These are phyloP conservation scores for Malassezia psittaci DNA, from an alignment of 1,284 basidiomycete genomes.

Conservation along the genomic window DNA sequence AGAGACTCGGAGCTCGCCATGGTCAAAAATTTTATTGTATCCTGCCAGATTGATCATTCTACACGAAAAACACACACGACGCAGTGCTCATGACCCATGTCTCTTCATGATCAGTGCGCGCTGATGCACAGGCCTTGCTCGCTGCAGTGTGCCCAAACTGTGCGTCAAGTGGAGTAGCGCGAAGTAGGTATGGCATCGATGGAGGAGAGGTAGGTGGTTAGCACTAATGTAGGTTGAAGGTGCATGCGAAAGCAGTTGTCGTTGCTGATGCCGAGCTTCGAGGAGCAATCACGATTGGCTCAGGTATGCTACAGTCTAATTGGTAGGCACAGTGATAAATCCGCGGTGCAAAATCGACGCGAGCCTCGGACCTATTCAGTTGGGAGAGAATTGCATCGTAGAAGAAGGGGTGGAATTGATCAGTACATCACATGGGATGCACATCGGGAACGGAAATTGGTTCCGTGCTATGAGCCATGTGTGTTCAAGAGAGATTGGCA, in stretches of 20 bases:
- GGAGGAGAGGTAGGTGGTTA: not conserved
- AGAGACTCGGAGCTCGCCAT: too few species aligned
- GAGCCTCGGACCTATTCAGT: constrained; percentile 70
- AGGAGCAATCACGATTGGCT: constrained; percentile 7
- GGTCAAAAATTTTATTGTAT: too few species aligned
- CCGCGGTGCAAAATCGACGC: constrained; percentile 84
- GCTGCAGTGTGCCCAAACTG: too few species aligned
- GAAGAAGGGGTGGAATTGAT: constrained; percentile 81
- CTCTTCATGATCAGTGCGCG: not conserved
- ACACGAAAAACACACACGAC: too few species aligned
- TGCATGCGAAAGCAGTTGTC: constrained; percentile 5
- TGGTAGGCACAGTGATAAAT: constrained; percentile 61
- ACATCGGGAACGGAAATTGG: constrained; percentile 79
- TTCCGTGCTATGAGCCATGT: constrained; percentile 82
- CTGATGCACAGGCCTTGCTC: not conserved
- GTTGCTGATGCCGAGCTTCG: constrained; percentile 7
- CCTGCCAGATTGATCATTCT: too few species aligned
- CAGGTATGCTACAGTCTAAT: not conserved
- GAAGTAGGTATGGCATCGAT: too few species aligned
- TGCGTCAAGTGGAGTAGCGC: too few species aligned
- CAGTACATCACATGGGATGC: constrained; percentile 61
- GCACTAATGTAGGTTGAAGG: not conserved
- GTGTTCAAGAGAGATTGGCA: constrained; percentile 67
- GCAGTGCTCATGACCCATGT: not conserved
- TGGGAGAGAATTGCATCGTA: constrained; percentile 77